Evolutionary conservation across 805 yeast species (phyloP).

Genomic region (Jamesozyma spencerorum): DNA sequence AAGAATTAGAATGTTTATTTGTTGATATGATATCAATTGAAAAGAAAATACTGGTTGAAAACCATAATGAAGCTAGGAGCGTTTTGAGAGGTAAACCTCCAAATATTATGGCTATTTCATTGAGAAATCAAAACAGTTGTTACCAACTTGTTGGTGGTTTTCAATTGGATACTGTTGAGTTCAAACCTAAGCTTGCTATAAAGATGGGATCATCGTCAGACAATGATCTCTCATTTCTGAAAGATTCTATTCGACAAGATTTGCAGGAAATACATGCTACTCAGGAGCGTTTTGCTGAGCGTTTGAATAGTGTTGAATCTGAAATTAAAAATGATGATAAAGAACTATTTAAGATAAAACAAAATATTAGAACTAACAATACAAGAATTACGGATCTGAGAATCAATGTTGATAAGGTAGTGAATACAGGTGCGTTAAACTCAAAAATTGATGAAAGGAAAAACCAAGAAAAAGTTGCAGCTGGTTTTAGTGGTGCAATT

Average conservation of each 20-base stretch:
- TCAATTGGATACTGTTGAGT: constrained; percentile 46
- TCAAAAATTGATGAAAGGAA: constrained; percentile 18
- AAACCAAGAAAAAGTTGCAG: constrained; percentile 19
- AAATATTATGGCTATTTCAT: constrained; percentile 39
- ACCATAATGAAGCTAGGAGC: constrained; percentile 43
- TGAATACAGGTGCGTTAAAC: constrained; percentile 23
- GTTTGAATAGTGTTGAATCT: constrained; percentile 4
- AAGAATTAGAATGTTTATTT: constrained; percentile 47
- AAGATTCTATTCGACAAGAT: constrained; percentile 17
- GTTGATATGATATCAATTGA: constrained; percentile 60
- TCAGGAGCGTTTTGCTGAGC: constrained; percentile 8
- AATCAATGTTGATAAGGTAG: constrained; percentile 20
- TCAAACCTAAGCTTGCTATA: constrained; percentile 21
- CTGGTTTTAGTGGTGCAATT: constrained; percentile 20
- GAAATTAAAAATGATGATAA: constrained; percentile 14
- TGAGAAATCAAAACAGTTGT: constrained; percentile 37
- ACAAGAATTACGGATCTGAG: constrained; percentile 18
- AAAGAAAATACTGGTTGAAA: constrained; percentile 42
- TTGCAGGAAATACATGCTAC: constrained; percentile 23
- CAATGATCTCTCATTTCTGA: constrained; percentile 15
- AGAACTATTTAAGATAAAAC: constrained; percentile 27
- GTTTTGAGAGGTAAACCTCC: constrained; percentile 30
- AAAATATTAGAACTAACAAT: constrained; percentile 22
- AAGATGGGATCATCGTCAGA: constrained; percentile 17
- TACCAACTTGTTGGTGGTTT: constrained; percentile 41